Evolutionary conservation across 2,329 filamentous ascomycete species (phyloP), one percentile per base, ranked within the genome.

Genomic region (Trichoderma koningiopsis): DNA sequence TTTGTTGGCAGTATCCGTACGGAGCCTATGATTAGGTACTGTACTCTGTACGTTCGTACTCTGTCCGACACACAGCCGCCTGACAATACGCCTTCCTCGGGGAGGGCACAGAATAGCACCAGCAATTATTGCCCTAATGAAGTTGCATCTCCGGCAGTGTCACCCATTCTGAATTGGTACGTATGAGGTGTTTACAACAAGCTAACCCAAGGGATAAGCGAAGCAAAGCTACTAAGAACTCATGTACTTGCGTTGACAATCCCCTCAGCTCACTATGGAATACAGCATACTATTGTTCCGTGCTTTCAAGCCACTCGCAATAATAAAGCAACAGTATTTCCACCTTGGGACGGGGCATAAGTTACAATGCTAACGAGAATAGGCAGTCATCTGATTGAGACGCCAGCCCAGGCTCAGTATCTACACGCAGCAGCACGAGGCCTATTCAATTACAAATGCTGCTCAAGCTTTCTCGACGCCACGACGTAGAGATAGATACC

Each of bases 321-420:
- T 35, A 56, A 43, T n/a, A 56, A 64, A 56, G 61, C 33, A 56
- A 22, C 60, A 35, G 40, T 43, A 43, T 43, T 55, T 14, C 31
- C 11, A 40, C 33, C 49, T 35, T 35, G 27, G 22, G 16, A 43
- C 24, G 22, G 35, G 40, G 35, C 14, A 22, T 27, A 16, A 24
- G n/a, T 22, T 31, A 56, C 11, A 56, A 56, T 33, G 62, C 62
- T 56, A 57, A 57, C 52, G 62, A 65, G 14, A 57, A 47, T 13
- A 57, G 62, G 52, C 62, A 65, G 33, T 33, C 35, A 57, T 47
- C 52, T 65, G 52, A 13, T 65, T 19, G 35, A 43, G 62, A 43
- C 35, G 62, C 62, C 62, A 65, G 57, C 52, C 52, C 62, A 52
- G 62, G 52, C 35, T 65, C 27, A 65, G 31, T 24, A 57, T 65